These are phyloP conservation scores for Myxozyma geophila DNA, from an alignment of 805 yeast genomes.

Conservation along the genomic window DNA sequence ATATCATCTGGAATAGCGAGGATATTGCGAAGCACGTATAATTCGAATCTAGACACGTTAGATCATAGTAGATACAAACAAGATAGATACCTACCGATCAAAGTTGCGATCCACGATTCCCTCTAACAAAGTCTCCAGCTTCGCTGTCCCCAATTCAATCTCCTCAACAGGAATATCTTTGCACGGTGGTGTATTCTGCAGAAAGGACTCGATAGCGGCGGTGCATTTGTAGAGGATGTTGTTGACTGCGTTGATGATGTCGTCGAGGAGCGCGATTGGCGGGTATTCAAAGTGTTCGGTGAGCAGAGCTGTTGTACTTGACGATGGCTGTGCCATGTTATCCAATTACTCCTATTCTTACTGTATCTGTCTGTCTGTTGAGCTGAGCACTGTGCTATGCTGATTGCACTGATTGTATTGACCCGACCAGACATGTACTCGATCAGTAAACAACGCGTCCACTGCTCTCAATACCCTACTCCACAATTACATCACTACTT, in stretches of 20 bases:
- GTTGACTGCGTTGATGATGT: conserved; percentile 84
- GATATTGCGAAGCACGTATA: conserved; percentile 78
- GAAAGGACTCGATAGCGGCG: conserved; percentile 71
- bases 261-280: conserved; percentile 82
- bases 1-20: conserved; percentile 70
- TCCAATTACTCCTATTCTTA: background rate
- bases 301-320: conserved; percentile 54
- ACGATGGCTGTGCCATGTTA: conserved; percentile 23
- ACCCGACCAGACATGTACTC: background rate
- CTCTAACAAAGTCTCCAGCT: conserved; percentile 75
- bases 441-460: background rate
- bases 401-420: background rate
- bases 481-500: background rate
- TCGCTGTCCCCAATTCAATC: conserved; percentile 76
- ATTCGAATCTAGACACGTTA: conserved; percentile 55
- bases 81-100: conserved; percentile 54
- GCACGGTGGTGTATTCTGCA: conserved; percentile 49
- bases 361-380: no score
- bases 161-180: conserved; percentile 33
- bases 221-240: conserved; percentile 82
- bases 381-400: background rate
- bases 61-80: background rate
- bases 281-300: conserved; percentile 88
- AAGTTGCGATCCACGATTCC: conserved; percentile 77
- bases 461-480: background rate